Evolutionary conservation across 1,284 basidiomycete species (phyloP).

Genomic region (Microbotryum silenes-acaulis): DNA sequence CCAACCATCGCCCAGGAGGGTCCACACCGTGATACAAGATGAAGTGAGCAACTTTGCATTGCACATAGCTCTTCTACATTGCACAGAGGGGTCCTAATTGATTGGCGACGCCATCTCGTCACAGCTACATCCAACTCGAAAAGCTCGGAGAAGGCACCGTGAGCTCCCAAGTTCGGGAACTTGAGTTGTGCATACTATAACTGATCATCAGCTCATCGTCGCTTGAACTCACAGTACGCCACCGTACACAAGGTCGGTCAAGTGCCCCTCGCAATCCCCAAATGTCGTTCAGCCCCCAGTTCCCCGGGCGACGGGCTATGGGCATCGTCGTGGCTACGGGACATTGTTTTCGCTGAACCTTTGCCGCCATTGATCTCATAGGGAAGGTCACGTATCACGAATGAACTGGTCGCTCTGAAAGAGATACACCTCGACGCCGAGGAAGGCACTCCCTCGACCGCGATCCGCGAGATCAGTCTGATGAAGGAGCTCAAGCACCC

Average conservation of each 20-base stretch:
- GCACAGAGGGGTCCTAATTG: no score
- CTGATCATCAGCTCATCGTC: background rate
- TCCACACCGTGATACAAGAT: background rate
- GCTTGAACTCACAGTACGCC: conserved; percentile 15
- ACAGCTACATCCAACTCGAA: conserved; percentile 36
- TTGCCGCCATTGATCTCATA: conserved; percentile 6
- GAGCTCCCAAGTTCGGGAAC: background rate
- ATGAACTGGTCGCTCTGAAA: conserved; percentile 79
- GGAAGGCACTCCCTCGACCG: conserved; percentile 88
- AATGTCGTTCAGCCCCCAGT: conserved; percentile 44
- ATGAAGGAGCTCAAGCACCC: conserved; percentile 95
- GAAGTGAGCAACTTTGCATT: conserved; percentile 2
- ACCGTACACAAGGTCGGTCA: conserved; percentile 53
- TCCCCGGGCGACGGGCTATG: no score
- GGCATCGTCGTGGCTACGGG: background rate
- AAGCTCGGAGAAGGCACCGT: conserved; percentile 44
- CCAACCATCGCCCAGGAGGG: no score
- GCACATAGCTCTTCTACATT: no score
- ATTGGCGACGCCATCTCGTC: background rate
- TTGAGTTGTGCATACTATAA: background rate
- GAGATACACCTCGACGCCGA: conserved; percentile 94
- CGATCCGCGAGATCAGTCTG: conserved; percentile 88
- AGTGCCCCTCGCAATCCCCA: conserved; percentile 39
- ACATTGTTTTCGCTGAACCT: background rate
- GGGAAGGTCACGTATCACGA: conserved; percentile 59